phyloP scores from a whole-genome alignment of 495 filamentous ascomycete species.

The Hapsidospora chrysogenum region DNA sequence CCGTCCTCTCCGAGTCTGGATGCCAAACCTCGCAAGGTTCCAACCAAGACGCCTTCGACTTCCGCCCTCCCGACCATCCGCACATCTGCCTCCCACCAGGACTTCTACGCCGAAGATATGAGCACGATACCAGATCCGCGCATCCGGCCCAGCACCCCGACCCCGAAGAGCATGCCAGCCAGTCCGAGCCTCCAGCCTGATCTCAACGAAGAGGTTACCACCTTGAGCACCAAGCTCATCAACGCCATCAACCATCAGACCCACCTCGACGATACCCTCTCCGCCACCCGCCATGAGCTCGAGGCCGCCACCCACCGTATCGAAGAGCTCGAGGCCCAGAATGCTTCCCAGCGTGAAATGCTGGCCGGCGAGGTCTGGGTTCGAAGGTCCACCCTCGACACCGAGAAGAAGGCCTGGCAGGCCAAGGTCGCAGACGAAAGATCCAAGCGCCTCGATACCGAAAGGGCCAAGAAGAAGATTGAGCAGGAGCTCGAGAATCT shows the following conservation, averaged over 20 bases:
- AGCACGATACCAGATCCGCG: slow-evolving; percentile 33
- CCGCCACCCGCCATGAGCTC: slow-evolving; percentile 66
- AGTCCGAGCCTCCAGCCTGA: slow-evolving; percentile 44
- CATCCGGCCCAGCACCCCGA: slow-evolving; percentile 21
- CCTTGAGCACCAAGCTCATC: slow-evolving; percentile 86
- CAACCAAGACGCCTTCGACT: slow-evolving; percentile 4
- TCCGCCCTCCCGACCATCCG: slow-evolving; percentile 2
- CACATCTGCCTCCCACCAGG: slow-evolving; percentile 2
- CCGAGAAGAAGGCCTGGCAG: slow-evolving; percentile 21
- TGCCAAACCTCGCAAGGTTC: slow-evolving; percentile 6
- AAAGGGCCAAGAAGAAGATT: slow-evolving; percentile 52
- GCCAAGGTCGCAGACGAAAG: slow-evolving; percentile 44
- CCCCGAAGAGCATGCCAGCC: slow-evolving; percentile 8
- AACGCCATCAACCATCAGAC: slow-evolving; percentile 97
- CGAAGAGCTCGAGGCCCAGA: slow-evolving; percentile 43
- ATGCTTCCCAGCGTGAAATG: slow-evolving; percentile 31
- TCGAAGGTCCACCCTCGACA: slow-evolving; percentile 29
- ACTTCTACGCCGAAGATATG: slow-evolving; percentile 16
- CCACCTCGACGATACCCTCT: slow-evolving; percentile 72
- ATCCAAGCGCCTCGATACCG: slow-evolving; percentile 46
- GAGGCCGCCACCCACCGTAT: slow-evolving; percentile 56
- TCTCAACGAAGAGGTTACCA: slow-evolving; percentile 73
- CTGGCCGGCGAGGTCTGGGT: slow-evolving; percentile 58
- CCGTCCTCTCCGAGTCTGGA: slow-evolving; percentile 6
- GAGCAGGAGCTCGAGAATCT: slow-evolving; percentile 73